Evolutionary conservation across 805 yeast species (phyloP).

Genomic region (Hanseniaspora meyeri): DNA sequence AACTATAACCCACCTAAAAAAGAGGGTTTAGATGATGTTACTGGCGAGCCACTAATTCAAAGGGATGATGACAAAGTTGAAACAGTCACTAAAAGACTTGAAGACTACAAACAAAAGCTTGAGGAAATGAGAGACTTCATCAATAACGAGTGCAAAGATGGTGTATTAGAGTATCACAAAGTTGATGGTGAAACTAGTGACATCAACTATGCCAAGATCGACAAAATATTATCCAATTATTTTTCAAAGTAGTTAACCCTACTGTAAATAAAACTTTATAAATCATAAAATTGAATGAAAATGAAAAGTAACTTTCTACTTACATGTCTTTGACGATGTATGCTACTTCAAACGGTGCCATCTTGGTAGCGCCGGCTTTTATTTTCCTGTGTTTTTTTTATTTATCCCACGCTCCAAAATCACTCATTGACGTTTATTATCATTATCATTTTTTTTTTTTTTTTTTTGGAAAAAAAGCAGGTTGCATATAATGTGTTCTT

Average conservation of each 20-base stretch:
- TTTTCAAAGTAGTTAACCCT: background rate
- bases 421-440: no score
- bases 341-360: background rate
- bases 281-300: no score
- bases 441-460: background rate
- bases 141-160: background rate
- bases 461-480: background rate
- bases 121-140: conserved; percentile 44
- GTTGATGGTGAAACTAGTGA: conserved; percentile 11
- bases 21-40: conserved; percentile 71
- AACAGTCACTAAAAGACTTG: conserved; percentile 56
- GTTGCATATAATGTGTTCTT: no score
- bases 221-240: background rate
- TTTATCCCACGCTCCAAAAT: no score
- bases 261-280: background rate
- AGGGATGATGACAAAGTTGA: conserved; percentile 74
- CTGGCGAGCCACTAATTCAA: conserved; percentile 75
- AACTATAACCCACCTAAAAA: conserved; percentile 81
- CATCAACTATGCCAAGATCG: background rate
- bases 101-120: conserved; percentile 45
- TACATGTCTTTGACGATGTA: background rate
- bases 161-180: conserved; percentile 1
- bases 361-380: no score
- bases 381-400: no score
- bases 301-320: background rate